Conservation (phyloP, 345 rosid species). For the Sonneratia alba region DNA sequence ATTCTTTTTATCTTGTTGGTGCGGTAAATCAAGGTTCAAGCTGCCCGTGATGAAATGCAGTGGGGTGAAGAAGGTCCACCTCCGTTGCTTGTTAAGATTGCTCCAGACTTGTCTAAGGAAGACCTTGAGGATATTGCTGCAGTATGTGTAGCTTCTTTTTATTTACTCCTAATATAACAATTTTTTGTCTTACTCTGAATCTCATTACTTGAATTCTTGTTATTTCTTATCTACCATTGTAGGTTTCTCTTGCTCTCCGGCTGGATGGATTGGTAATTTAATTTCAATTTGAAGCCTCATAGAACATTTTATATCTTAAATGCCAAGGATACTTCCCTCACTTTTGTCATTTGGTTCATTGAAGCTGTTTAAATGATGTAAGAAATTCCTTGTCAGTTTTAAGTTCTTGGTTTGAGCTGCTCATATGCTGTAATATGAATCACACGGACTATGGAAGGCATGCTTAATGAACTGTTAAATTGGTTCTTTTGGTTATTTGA, state of each 20-base stretch:
- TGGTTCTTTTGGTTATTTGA: neutral
- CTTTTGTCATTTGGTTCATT: neutral
- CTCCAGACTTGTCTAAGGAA: constrained; percentile 89
- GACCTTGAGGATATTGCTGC: constrained; percentile 99
- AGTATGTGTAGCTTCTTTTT: constrained; percentile 25
- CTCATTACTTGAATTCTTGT: constrained; percentile 15
- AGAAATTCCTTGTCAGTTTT: neutral
- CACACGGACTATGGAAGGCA: neutral
- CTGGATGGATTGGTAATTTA: constrained; percentile 91
- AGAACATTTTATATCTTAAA: neutral
- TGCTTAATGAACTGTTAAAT: neutral
- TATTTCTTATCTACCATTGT: constrained; percentile 21
- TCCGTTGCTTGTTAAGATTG: constrained; percentile 91
- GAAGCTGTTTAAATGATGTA: neutral
- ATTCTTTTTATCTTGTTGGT: constrained; percentile 4
- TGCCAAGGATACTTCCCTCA: neutral
- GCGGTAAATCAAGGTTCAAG: constrained; percentile 52
- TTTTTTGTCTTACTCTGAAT: neutral
- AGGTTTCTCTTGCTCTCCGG: constrained; percentile 93
- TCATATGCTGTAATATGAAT: neutral
- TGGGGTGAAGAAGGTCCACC: constrained; percentile 99
- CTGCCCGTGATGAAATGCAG: constrained; percentile 99
- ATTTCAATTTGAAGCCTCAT: constrained; percentile 4
- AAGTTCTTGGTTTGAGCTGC: neutral
- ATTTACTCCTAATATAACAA: neutral